Base-by-base conservation (phyloP, 2,329 filamentous ascomycete species). In the Nannizziopsis barbatae region DNA sequence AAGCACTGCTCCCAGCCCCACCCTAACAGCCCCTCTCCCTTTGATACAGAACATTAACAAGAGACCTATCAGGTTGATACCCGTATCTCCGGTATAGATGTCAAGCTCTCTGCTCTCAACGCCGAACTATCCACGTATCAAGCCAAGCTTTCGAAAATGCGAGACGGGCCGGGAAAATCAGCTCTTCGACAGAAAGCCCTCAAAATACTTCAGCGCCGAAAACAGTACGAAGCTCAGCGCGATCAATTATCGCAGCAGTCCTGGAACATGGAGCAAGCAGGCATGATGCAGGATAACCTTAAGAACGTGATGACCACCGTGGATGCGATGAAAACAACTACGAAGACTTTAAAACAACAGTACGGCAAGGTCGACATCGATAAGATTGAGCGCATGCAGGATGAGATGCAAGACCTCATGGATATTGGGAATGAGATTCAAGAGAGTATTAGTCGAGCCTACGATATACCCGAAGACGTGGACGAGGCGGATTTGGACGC, bases 221-320 rank as follows among this genome's bases (percentile, higher is more conserved):
- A 94, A 65, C 83, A 89, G 68, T 94, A 95, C 79, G 92, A 98
- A 70, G 76, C 79, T 2, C 88, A 95, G 69, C 86, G 90, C 56
- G 88, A 95, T 61, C 89, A 96, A 70, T 80, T 96, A 47, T 85
- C 94, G 69, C 78, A 83, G 56, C 92, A 98, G 70, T 86, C 86
- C 17, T 96, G 89, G 89, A 96, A 96, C 71, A 95, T 98, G 89
- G 89, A 96, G 71, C 89, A 95, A 70, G 89, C 90, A 2, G 84
- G 85, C 64, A 93, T 89, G 77, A 95, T 96, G 90, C 88, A 94
- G 71, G 90, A 96, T 70, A 96, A 96, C 63, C 77, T 98, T 46
- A 92, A 93, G 67, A 96, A 96, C 67, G 90, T 92, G 54, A 95
- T 95, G 89, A 93, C 88, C 14, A 95, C 92, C 22, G 89, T 96